A percentile compares a stretch with the other conserved stretches of the same genome.
Evolutionary conservation across 805 yeast species (phyloP).

Genomic region (Wickerhamomyces sydowiorum): DNA sequence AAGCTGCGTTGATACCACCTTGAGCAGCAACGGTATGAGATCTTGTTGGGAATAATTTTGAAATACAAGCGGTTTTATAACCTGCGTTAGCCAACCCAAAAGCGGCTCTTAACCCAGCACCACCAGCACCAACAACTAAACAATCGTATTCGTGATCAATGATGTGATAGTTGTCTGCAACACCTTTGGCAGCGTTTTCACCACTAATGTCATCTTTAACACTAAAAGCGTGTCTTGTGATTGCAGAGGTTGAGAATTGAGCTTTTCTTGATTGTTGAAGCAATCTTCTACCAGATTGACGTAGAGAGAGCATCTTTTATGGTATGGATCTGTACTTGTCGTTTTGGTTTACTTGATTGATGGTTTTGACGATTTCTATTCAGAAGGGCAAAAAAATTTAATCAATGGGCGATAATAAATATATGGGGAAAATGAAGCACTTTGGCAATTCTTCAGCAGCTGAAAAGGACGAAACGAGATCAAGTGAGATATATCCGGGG

Average conservation of each 20-base stretch:
- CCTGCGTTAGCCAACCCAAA: conserved; percentile 97
- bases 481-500: no score
- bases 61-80: conserved; percentile 93
- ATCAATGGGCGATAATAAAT: no score
- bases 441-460: no score
- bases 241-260: conserved; percentile 18
- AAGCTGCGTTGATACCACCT: conserved; percentile 98
- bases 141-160: conserved; percentile 98
- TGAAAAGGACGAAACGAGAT: no score
- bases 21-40: conserved; percentile 99
- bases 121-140: conserved; percentile 98
- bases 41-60: conserved; percentile 96
- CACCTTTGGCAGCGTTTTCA: conserved; percentile 46
- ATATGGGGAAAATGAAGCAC: no score
- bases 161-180: conserved; percentile 75
- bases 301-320: conserved; percentile 21
- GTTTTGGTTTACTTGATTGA: neutral
- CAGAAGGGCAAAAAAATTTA: no score
- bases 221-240: conserved; percentile 21
- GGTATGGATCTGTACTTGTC: neutral
- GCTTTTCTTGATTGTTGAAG: conserved; percentile 5
- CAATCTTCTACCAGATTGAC: conserved; percentile 17
- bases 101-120: conserved; percentile 98
- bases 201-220: conserved; percentile 38
- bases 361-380: no score